phyloP scores from a whole-genome alignment of 2,329 filamentous ascomycete genomes.

The Thermothelomyces thermophilus region DNA sequence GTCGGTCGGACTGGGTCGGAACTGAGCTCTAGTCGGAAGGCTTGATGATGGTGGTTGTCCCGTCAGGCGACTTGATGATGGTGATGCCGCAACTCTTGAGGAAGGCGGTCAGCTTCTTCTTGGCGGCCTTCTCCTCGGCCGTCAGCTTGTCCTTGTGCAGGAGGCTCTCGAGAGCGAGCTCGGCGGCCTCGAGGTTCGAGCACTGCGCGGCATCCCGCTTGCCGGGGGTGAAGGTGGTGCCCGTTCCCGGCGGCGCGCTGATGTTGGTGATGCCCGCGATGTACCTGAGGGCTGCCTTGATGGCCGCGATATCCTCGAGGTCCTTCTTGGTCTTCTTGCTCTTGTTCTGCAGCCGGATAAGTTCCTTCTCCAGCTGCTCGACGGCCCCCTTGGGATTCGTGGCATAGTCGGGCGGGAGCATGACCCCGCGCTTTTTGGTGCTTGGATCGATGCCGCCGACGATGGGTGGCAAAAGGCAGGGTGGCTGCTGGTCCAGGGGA shows the following conservation, averaged over 20 bases:
- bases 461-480: conserved; percentile 20
- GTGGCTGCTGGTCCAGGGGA: conserved; percentile 18
- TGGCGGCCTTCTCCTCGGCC: conserved; percentile 18
- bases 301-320: conserved; percentile 17
- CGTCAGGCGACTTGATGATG: conserved; percentile 31
- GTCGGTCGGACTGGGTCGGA: conserved; percentile 1
- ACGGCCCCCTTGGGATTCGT: conserved; percentile 21
- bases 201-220: conserved; percentile 34
- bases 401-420: conserved; percentile 19
- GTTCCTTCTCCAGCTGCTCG: conserved; percentile 16
- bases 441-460: conserved; percentile 17
- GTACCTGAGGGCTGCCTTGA: conserved; percentile 20
- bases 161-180: conserved; percentile 20
- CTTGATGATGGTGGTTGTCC: conserved; percentile 31
- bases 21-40: conserved; percentile 24
- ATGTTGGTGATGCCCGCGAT: conserved; percentile 21
- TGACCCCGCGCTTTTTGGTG: conserved; percentile 14
- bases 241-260: conserved; percentile 20
- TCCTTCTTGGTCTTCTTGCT: conserved; percentile 21
- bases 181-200: conserved; percentile 70
- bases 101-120: conserved; percentile 19
- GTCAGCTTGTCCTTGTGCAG: conserved; percentile 19
- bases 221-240: conserved; percentile 22
- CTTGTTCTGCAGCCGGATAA: conserved; percentile 24
- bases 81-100: conserved; percentile 32